phyloP scores from a whole-genome alignment of 2,329 filamentous ascomycete genomes.

The Xenoacremonium recifei region DNA sequence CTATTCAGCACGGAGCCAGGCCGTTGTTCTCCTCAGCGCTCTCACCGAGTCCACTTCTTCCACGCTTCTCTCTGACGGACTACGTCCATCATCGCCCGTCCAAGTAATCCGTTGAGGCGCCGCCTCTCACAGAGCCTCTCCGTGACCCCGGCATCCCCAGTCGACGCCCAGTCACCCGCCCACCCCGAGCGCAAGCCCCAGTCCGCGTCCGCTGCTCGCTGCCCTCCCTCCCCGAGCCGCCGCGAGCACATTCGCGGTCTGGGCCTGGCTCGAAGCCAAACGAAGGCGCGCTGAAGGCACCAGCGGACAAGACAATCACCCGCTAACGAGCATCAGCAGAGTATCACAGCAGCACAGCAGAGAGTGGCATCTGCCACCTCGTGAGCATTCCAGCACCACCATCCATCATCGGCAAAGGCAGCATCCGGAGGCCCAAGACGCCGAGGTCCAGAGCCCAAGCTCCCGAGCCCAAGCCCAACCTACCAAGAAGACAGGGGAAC shows the following conservation, averaged over 20 bases:
- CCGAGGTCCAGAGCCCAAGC: too few species aligned
- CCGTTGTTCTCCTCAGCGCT: conserved; percentile 32
- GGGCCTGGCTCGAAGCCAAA: too few species aligned
- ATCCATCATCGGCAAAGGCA: neutral
- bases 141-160: too few species aligned
- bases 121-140: too few species aligned
- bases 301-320: too few species aligned
- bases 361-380: too few species aligned
- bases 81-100: conserved; percentile 34
- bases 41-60: conserved; percentile 42
- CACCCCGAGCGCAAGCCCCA: conserved; percentile 10
- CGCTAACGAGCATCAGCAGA: conserved; percentile 15
- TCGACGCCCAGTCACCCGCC: conserved; percentile 26
- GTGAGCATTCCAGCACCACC: too few species aligned
- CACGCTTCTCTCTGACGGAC: conserved; percentile 36
- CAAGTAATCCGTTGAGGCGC: conserved; percentile 26
- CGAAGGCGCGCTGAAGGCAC: too few species aligned
- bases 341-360: conserved; percentile 24
- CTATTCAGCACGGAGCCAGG: conserved; percentile 39
- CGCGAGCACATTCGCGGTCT: too few species aligned
- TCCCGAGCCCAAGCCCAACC: too few species aligned
- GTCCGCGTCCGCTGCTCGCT: conserved; percentile 10
- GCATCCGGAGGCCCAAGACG: conserved; percentile 2
- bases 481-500: too few species aligned
- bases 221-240: too few species aligned